Evolutionary conservation across 139 green algal species (phyloP).

Genomic region (Zygnema circumcarinatum): DNA sequence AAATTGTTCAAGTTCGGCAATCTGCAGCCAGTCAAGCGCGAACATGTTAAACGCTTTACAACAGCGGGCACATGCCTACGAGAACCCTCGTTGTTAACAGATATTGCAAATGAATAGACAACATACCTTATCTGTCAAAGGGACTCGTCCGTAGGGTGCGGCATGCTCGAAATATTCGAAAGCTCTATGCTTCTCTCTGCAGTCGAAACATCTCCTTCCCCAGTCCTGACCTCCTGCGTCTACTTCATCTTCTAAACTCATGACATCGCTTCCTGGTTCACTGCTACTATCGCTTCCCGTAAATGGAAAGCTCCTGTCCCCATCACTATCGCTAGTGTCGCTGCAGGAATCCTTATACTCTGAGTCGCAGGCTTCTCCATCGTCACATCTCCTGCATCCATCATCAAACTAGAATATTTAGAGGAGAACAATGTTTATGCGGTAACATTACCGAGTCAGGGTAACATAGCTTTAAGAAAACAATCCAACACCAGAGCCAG

Average conservation of each 20-base stretch:
- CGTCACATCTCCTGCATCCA: neutral
- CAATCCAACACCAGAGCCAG: no score
- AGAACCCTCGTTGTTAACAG: no score
- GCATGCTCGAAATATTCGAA: slow-evolving; percentile 46
- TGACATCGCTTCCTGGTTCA: neutral
- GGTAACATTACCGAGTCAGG: no score
- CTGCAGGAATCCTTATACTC: neutral
- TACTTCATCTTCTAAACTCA: neutral
- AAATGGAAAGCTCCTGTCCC: neutral
- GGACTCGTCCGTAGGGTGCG: slow-evolving; percentile 38
- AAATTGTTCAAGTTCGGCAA: slow-evolving; percentile 13
- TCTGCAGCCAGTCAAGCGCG: slow-evolving; percentile 14
- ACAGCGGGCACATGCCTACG: no score
- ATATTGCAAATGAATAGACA: no score
- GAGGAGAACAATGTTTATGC: neutral
- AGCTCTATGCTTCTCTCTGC: neutral
- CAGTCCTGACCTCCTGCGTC: neutral
- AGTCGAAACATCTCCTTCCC: neutral
- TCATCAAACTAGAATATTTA: neutral
- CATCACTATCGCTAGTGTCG: neutral
- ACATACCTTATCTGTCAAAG: slow-evolving; percentile 35
- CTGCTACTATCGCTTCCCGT: neutral
- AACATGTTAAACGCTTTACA: no score
- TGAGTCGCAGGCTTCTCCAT: neutral
- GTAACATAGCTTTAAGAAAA: no score